Evolutionary conservation across 352 stramenopile genomes (phyloP), one percentile per base, ranked within the genome.

Genomic region (Phytophthora hibernalis): DNA sequence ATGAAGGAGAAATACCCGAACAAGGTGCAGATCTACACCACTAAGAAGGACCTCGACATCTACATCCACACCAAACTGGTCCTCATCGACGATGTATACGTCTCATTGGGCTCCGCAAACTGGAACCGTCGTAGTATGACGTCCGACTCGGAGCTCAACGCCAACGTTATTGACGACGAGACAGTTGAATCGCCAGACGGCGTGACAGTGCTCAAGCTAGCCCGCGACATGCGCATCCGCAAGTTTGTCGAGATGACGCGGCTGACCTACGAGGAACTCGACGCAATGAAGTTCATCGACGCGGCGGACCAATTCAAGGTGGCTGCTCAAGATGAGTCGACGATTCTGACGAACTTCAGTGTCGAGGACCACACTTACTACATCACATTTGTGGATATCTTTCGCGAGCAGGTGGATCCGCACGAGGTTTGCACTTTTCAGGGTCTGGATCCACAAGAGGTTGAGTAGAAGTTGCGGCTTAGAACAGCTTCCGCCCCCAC

Each of bases 41-140:
- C 72, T n/a, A 82, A 85, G 22, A 16, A 28, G n/a, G 37, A 62
- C 1, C 55, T 72, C 9, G 38, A 72, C 4, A 40, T 89, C 15
- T 88, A 87, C 71, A 61, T 89, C 21, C 80, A 89, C 61, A 84
- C 65, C 18, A 89, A 89, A 49, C 55, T 80, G 5, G 61, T 89
- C 42, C 48, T 90, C 55, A 73, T 87, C 33, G 83, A 92, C 58
- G 83, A 90, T 56, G 83, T 92, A 16, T 89, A 83, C 56, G 22
- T 92, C 1, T 85, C 79, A 0, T 35, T 86, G 13, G 72, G 79
- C 10, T 92, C 81, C 3, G 71, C 72, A 21, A 92, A 92, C 65
- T 92, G 81, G 83, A 90, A 92, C 12, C 68, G 62, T 11, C 62
- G 68, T 5, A 72, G 62, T 15, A 72, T 76, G 68, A 90, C 79